Percentiles rank a stretch among this genome's conserved stretches.
These are phyloP conservation scores for Penicillium manginii DNA, from an alignment of 495 filamentous ascomycete species.

Conservation along the genomic window DNA sequence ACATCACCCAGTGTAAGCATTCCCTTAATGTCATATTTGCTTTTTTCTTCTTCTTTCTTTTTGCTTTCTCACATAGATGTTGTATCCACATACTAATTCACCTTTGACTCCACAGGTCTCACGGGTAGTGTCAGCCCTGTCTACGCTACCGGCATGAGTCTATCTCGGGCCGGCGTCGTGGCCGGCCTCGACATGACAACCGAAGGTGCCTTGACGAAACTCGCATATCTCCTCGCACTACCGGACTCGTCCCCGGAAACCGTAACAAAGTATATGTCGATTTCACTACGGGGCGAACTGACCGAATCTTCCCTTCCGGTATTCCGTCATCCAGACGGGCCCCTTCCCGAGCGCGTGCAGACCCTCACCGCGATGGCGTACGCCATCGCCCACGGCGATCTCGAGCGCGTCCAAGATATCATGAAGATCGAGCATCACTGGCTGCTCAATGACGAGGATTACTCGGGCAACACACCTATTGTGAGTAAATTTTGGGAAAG, in stretches of 20 bases:
- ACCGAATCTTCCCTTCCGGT: constrained; percentile 66
- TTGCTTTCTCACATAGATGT: too few relatives aligned
- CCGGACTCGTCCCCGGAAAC: constrained; percentile 63
- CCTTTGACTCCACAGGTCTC: constrained; percentile 44
- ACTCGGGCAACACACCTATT: constrained; percentile 87
- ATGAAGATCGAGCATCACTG: constrained; percentile 66
- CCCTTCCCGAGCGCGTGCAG: constrained; percentile 48
- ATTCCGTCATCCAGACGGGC: constrained; percentile 74
- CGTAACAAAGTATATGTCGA: constrained; percentile 72
- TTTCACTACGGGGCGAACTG: constrained; percentile 81
- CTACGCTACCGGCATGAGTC: constrained; percentile 86
- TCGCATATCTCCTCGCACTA: constrained; percentile 82
- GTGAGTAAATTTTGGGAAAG: too few relatives aligned
- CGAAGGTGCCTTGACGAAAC: constrained; percentile 91
- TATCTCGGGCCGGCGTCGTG: constrained; percentile 88
- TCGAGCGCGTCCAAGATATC: constrained; percentile 64
- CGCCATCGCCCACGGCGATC: constrained; percentile 75
- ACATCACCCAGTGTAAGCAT: constrained; percentile 83
- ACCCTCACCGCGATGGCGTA: constrained; percentile 76
- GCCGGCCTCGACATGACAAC: constrained; percentile 93
- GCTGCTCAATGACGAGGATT: constrained; percentile 79
- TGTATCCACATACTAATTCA: not conserved
- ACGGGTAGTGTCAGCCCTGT: constrained; percentile 87
- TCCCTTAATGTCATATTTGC: not conserved
- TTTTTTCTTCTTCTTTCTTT: too few relatives aligned